Evolutionary conservation across 2,329 filamentous ascomycete species (phyloP).

Genomic region (Fusarium siculi): DNA sequence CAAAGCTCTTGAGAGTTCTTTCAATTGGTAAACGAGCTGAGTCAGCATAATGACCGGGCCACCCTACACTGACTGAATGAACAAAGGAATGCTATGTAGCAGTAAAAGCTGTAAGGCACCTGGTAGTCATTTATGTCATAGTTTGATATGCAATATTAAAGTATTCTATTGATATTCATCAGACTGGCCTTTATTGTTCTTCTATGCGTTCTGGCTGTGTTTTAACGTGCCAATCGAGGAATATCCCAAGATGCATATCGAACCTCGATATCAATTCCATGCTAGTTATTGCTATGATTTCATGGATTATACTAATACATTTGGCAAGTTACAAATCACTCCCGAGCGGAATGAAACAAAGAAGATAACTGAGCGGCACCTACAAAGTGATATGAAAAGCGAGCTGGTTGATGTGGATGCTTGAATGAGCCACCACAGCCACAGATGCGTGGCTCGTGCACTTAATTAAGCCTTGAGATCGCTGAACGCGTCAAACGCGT

Average conservation of each 20-base stretch:
- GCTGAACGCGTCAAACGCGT: conserved; percentile 35
- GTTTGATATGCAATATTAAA: background rate
- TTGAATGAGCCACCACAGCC: background rate
- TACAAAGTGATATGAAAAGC: background rate
- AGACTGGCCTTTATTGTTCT: background rate
- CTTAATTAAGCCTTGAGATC: conserved; percentile 19
- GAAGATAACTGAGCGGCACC: background rate
- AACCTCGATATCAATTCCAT: background rate
- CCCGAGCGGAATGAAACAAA: background rate
- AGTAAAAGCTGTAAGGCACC: background rate
- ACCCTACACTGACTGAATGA: conserved; percentile 13
- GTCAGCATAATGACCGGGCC: conserved; percentile 6
- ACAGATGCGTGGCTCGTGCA: conserved; percentile 9
- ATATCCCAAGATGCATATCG: background rate
- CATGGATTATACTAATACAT: background rate
- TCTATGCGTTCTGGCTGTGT: background rate
- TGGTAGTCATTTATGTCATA: background rate
- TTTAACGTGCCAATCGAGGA: background rate
- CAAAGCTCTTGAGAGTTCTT: conserved; percentile 28
- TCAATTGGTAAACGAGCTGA: conserved; percentile 29
- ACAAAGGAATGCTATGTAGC: background rate
- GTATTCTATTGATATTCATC: background rate
- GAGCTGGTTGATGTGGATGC: background rate
- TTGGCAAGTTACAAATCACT: background rate
- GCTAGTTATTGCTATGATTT: background rate